A percentile compares a stretch with the other conserved stretches of the same genome.
phyloP scores from a whole-genome alignment of 805 yeast genomes.

The Scheffersomyces lignosus region DNA sequence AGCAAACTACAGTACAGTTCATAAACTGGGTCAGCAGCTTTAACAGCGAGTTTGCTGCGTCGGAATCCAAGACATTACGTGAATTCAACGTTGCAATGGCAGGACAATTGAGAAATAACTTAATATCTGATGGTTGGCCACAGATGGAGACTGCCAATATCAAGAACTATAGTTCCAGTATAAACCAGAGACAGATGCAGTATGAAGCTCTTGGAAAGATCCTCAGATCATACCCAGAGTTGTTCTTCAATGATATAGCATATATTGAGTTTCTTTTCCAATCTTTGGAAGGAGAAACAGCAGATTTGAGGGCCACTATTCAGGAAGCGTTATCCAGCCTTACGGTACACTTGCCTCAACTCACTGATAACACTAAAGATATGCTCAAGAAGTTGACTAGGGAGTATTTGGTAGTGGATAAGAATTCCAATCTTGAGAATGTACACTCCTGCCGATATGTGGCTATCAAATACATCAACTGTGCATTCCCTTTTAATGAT shows the following conservation, averaged over 20 bases:
- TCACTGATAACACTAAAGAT: constrained; percentile 39
- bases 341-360: constrained; percentile 44
- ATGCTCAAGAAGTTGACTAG: constrained; percentile 42
- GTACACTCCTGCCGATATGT: constrained; percentile 58
- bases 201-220: constrained; percentile 80
- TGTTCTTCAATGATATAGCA: constrained; percentile 45
- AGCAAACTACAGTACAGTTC: constrained; percentile 59
- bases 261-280: constrained; percentile 68
- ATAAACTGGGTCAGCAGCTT: constrained; percentile 56
- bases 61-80: constrained; percentile 9
- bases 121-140: constrained; percentile 65
- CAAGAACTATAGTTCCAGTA: constrained; percentile 30
- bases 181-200: constrained; percentile 57
- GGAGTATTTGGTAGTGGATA: constrained; percentile 24
- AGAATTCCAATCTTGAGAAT: constrained; percentile 12
- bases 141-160: constrained; percentile 34
- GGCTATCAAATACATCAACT: constrained; percentile 63
- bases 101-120: constrained; percentile 49
- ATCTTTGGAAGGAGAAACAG: constrained; percentile 62
- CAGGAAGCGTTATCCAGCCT: constrained; percentile 70
- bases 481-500: constrained; percentile 66
- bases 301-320: constrained; percentile 64
- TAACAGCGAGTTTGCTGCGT: constrained; percentile 3
- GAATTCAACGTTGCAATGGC: constrained; percentile 48
- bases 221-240: constrained; percentile 44